A percentile compares a stretch with the other conserved stretches of the same genome.
Conservation (phyloP, 2,329 filamentous ascomycete genomes). For the Cyphellophora attinorum region DNA sequence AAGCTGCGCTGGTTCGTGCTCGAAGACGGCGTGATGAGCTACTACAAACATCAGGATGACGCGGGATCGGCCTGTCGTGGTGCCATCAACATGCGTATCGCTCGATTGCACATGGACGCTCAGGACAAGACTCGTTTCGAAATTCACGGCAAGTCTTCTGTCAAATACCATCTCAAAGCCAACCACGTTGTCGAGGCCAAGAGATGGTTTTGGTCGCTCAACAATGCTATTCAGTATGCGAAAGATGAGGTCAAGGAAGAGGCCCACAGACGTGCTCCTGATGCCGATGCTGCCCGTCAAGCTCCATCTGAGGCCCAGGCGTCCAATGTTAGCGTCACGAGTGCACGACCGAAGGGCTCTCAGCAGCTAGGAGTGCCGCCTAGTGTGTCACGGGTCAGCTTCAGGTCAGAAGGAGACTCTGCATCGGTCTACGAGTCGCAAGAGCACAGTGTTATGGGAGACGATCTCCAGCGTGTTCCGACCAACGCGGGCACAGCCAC, state of each 20-base stretch:
- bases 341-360: slow-evolving; percentile 26
- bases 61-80: slow-evolving; percentile 91
- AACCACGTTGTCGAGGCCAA: slow-evolving; percentile 98
- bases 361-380: slow-evolving; percentile 25
- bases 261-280: slow-evolving; percentile 63
- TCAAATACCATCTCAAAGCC: slow-evolving; percentile 95
- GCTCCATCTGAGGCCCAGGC: slow-evolving; percentile 25
- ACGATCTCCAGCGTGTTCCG: slow-evolving; percentile 38
- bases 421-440: slow-evolving; percentile 44
- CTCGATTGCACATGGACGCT: slow-evolving; percentile 85
- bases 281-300: slow-evolving; percentile 47
- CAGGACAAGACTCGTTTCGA: slow-evolving; percentile 98
- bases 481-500: slow-evolving; percentile 40
- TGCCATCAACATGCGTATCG: slow-evolving; percentile 98
- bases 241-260: slow-evolving; percentile 96
- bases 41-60: slow-evolving; percentile 99
- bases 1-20: slow-evolving; percentile 96
- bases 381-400: slow-evolving; percentile 37
- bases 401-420: slow-evolving; percentile 46
- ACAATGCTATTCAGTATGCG: slow-evolving; percentile 97
- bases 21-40: slow-evolving; percentile 93
- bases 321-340: slow-evolving; percentile 22
- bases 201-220: slow-evolving; percentile 97
- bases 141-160: slow-evolving; percentile 94
- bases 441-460: slow-evolving; percentile 44